Base-by-base conservation (phyloP, 805 yeast species). In the Ogataea minuta region DNA sequence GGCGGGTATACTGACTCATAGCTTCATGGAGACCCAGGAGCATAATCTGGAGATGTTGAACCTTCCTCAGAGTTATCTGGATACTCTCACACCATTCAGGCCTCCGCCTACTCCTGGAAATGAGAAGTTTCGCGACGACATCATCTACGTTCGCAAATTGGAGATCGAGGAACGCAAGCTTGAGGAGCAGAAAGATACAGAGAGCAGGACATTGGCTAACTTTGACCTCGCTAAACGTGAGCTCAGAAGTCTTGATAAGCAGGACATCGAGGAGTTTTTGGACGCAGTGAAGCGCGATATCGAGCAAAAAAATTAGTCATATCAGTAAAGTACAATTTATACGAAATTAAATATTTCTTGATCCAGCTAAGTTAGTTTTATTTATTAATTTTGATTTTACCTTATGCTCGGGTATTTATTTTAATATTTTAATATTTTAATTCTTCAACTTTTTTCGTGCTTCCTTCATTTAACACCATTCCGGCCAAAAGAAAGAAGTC, bases 11-110 rank as follows among this genome's bases (percentile, higher is more conserved):
- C 54, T 60, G 36, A 57, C 64, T 15, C 58, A 59, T 37, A 48
- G 62, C 6, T 52, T 54, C n/a, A 46, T 60, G 24, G 58, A 60
- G 31, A 61, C 66, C 4, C 64, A 61, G 36, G 63, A 61, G 36
- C 63, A 59, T 37, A 57, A 58, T 40, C 41, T 57, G 12, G 64
- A 59, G 47, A 47, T 61, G 45, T 58, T 60, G 45, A 61, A 61
- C 36, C 51, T 61, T 13, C 66, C 66, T 8, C 39, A 54, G 19
- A 52, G 53, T 24, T 56, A 55, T 32, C 41, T 61, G 15, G 52
- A 49, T 36, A 39, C 36, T n/a, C 41, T 45, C 36, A 46, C 36
- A 31, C 50, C 54, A 2, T 47, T 45, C 37, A 43, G 44, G 34
- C 28, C 43, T 11, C 53, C 57, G 2, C 42, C 41, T 17, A 42